phyloP scores from a whole-genome alignment of 345 rosid species.

The Hypericum perforatum region DNA sequence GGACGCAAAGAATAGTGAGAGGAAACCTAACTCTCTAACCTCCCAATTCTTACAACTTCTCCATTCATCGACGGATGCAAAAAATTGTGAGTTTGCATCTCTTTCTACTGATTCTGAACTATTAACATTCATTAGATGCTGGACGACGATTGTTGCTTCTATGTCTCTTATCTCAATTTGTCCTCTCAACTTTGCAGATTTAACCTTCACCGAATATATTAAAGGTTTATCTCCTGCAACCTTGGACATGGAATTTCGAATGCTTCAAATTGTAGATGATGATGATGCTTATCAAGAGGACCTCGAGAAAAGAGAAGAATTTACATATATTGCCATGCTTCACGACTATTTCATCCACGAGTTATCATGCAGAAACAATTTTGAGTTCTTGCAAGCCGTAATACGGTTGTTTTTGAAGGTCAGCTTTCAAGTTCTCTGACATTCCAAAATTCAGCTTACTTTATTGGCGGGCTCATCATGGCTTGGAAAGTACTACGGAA shows the following conservation, averaged over 20 bases:
- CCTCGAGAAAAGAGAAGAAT: slow-evolving; percentile 52
- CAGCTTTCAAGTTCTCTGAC: no score
- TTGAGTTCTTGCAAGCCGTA: slow-evolving; percentile 84
- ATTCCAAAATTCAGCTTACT: no score
- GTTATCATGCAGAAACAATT: slow-evolving; percentile 62
- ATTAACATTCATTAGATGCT: background rate
- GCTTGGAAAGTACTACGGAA: no score
- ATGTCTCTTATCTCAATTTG: no score
- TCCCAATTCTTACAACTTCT: slow-evolving; percentile 56
- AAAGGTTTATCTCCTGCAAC: slow-evolving; percentile 81
- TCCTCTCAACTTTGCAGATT: slow-evolving; percentile 36
- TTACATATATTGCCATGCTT: slow-evolving; percentile 48
- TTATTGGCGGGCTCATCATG: background rate
- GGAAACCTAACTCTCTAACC: slow-evolving; percentile 21
- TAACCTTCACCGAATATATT: slow-evolving; percentile 66
- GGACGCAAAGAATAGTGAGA: slow-evolving; percentile 20
- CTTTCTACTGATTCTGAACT: slow-evolving; percentile 1
- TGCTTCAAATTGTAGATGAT: slow-evolving; percentile 90
- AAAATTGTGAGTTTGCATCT: slow-evolving; percentile 44
- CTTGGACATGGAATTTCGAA: slow-evolving; percentile 74
- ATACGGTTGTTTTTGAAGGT: slow-evolving; percentile 87
- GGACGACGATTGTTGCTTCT: background rate
- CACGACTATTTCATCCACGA: slow-evolving; percentile 73
- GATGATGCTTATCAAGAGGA: slow-evolving; percentile 36
- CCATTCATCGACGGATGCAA: slow-evolving; percentile 37